Conservation (phyloP, 257 asterid genomes). For the Solanum virginianum region DNA sequence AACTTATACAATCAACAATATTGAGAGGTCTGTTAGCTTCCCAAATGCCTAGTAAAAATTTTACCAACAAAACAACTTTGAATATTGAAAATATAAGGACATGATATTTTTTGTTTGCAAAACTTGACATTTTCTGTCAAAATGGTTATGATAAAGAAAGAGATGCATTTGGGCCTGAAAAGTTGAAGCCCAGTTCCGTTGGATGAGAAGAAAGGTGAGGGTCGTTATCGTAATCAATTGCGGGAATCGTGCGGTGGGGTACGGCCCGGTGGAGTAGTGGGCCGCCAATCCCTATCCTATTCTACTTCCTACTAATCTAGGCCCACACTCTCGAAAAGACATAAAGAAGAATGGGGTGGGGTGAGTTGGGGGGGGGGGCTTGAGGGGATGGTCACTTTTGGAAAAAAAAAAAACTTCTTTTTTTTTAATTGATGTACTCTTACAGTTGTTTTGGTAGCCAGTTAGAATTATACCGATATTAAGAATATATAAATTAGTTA, state of each 20-base stretch:
- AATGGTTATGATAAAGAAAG: background rate
- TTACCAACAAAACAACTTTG: background rate
- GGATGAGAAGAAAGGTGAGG: background rate
- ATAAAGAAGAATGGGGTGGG: no score
- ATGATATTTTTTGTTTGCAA: background rate
- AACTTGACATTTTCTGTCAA: background rate
- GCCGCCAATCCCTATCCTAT: background rate
- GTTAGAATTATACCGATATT: no score
- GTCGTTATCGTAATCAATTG: slow-evolving; percentile 8
- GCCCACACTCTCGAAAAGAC: background rate
- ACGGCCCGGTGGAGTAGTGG: background rate
- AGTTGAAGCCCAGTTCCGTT: background rate
- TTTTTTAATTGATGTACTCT: no score
- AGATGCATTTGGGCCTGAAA: background rate
- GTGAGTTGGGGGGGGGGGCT: no score
- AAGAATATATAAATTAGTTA: no score
- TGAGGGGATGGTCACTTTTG: no score
- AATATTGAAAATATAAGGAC: background rate
- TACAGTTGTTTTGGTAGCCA: no score
- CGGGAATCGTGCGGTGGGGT: background rate
- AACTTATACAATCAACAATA: background rate
- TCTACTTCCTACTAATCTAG: background rate
- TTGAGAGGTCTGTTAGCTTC: background rate
- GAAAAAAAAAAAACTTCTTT: no score
- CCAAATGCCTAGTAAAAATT: background rate